These are phyloP conservation scores for Fusarium denticulatum DNA, from an alignment of 2,329 filamentous ascomycete genomes.

Conservation along the genomic window DNA sequence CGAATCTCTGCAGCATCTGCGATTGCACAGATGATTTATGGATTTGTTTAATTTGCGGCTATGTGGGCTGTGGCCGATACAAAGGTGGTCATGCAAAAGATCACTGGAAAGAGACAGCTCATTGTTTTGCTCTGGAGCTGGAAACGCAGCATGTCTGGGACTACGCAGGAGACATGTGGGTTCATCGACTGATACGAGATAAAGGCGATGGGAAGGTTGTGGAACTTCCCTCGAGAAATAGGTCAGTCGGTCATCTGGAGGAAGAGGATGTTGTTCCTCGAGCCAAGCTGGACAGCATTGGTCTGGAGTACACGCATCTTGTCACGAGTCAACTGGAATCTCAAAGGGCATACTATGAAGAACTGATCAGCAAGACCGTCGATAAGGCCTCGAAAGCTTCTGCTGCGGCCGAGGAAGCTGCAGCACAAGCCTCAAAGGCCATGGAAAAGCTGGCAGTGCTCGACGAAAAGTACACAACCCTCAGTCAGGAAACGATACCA, in stretches of 20 bases:
- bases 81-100: conserved; percentile 93
- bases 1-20: conserved; percentile 83
- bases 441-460: conserved; percentile 62
- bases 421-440: conserved; percentile 59
- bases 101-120: conserved; percentile 89
- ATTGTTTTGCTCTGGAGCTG: conserved; percentile 93
- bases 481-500: conserved; percentile 68
- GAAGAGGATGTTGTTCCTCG: conserved; percentile 77
- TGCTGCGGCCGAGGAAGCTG: conserved; percentile 71
- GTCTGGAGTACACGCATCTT: conserved; percentile 93
- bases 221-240: conserved; percentile 75
- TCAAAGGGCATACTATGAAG: conserved; percentile 93
- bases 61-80: conserved; percentile 92
- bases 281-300: conserved; percentile 78
- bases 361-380: conserved; percentile 86
- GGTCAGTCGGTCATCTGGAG: conserved; percentile 47
- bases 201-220: conserved; percentile 93
- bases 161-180: conserved; percentile 94
- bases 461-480: conserved; percentile 55
- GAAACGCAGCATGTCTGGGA: conserved; percentile 98
- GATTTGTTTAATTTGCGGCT: conserved; percentile 95
- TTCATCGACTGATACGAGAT: conserved; percentile 92
- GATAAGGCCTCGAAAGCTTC: conserved; percentile 86
- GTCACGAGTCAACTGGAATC: conserved; percentile 92
- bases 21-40: conserved; percentile 85